These are phyloP conservation scores for Crotalaria pallida DNA, from an alignment of 306 rosid genomes.

Conservation along the genomic window DNA sequence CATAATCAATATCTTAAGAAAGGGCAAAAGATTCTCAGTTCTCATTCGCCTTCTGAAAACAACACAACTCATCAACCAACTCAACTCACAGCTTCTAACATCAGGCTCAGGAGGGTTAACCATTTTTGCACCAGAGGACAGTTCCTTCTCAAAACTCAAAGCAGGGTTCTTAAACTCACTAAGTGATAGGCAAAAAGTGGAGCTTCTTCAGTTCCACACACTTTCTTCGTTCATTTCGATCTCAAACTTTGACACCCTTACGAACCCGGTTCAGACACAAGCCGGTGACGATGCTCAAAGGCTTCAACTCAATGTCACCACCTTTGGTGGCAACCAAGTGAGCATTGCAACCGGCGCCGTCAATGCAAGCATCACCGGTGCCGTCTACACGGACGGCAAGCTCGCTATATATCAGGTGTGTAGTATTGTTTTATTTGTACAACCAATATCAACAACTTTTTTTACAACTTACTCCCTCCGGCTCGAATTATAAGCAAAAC, in stretches of 20 bases:
- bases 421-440: no score
- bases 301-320: conserved; percentile 59
- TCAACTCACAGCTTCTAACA: conserved; percentile 47
- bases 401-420: conserved; percentile 43
- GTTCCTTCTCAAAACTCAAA: conserved; percentile 55
- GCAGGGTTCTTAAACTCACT: conserved; percentile 61
- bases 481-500: no score
- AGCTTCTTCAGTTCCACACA: conserved; percentile 56
- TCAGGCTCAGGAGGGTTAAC: conserved; percentile 50
- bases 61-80: conserved; percentile 47
- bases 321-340: conserved; percentile 43
- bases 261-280: conserved; percentile 65
- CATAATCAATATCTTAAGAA: conserved; percentile 42
- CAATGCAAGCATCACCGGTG: conserved; percentile 53
- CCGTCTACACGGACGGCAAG: conserved; percentile 47
- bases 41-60: conserved; percentile 49
- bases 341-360: conserved; percentile 64
- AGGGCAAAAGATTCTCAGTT: conserved; percentile 52
- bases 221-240: conserved; percentile 40
- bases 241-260: conserved; percentile 58
- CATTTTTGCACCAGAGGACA: conserved; percentile 57
- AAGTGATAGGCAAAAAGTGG: conserved; percentile 45
- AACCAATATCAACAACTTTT: no score
- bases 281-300: conserved; percentile 53
- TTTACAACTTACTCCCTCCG: no score